Evolutionary conservation across 2,329 filamentous ascomycete species (phyloP).

Genomic region (Karstenula rhodostoma): DNA sequence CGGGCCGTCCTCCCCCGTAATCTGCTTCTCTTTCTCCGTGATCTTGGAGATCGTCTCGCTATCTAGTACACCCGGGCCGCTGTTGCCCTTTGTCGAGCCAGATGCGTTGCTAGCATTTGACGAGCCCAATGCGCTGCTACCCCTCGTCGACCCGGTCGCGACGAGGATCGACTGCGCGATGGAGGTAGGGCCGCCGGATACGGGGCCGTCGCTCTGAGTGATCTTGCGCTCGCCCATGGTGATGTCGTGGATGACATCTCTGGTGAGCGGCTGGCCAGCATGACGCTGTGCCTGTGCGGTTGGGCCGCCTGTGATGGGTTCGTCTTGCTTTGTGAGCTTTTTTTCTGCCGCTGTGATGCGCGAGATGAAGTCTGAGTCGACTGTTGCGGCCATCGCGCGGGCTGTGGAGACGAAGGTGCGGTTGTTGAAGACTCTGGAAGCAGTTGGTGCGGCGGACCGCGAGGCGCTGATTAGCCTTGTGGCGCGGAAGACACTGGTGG

Average conservation of each 20-base stretch:
- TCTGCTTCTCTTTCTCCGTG: constrained; percentile 39
- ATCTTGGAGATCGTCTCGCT: constrained; percentile 38
- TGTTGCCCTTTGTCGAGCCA: constrained; percentile 9
- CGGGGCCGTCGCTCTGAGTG: constrained; percentile 42
- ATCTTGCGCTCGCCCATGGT: constrained; percentile 53
- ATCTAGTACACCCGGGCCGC: constrained; percentile 33
- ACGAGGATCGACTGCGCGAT: constrained; percentile 3
- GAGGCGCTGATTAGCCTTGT: constrained; percentile 20
- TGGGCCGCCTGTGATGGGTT: constrained; percentile 50
- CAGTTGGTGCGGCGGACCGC: constrained; percentile 18
- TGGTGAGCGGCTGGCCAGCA: constrained; percentile 39
- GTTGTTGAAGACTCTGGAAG: constrained; percentile 17
- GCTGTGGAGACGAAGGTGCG: constrained; percentile 26
- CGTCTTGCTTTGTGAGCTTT: constrained; percentile 45
- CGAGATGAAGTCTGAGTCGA: constrained; percentile 52
- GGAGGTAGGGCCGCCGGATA: constrained; percentile 23
- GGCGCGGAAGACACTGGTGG: constrained; percentile 22
- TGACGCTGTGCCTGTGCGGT: constrained; percentile 55
- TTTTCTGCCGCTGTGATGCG: constrained; percentile 53
- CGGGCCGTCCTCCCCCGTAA: constrained; percentile 31
- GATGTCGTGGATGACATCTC: constrained; percentile 51
- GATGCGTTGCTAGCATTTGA: not conserved
- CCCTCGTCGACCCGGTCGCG: constrained; percentile 4
- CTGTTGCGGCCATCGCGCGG: constrained; percentile 25
- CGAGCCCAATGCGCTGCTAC: not conserved